A percentile compares a stretch with the other conserved stretches of the same genome.
phyloP scores from a whole-genome alignment of 768 basidiomycete genomes.

The Fomitopsis pulvina region DNA sequence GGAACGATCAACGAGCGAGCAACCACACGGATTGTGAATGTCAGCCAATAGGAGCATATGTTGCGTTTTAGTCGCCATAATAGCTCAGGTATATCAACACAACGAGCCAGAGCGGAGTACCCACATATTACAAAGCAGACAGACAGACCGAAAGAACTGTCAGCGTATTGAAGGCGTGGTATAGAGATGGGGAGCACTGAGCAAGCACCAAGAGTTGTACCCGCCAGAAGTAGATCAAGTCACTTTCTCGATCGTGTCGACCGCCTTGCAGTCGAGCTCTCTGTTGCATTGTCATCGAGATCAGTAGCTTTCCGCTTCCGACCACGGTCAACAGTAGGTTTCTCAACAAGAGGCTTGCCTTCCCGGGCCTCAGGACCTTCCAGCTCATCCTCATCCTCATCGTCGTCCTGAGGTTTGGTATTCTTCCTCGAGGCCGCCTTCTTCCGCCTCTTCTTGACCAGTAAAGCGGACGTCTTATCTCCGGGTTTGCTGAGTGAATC shows the following conservation, averaged over 20 bases:
- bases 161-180: background rate
- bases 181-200: background rate
- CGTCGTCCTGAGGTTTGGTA: slow-evolving; percentile 1
- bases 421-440: background rate
- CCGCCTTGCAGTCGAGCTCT: slow-evolving; percentile 1
- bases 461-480: slow-evolving; percentile 5
- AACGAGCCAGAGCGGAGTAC: background rate
- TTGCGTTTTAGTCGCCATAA: background rate
- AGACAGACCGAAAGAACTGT: background rate
- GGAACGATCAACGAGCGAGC: background rate
- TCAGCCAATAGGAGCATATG: background rate
- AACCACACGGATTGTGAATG: background rate
- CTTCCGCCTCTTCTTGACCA: background rate
- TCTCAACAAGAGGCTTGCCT: background rate
- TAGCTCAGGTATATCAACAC: background rate
- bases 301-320: slow-evolving; percentile 13
- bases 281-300: background rate
- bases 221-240: background rate
- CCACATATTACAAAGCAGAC: background rate
- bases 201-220: background rate
- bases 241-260: slow-evolving; percentile 16
- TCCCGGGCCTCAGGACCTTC: background rate
- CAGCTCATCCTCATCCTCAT: background rate
- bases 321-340: background rate
- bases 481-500: slow-evolving; percentile 10